A percentile compares a stretch with the other conserved stretches of the same genome.
These are phyloP conservation scores for Dothiorella sarmentorum DNA, from an alignment of 2,329 filamentous ascomycete species.

Conservation along the genomic window DNA sequence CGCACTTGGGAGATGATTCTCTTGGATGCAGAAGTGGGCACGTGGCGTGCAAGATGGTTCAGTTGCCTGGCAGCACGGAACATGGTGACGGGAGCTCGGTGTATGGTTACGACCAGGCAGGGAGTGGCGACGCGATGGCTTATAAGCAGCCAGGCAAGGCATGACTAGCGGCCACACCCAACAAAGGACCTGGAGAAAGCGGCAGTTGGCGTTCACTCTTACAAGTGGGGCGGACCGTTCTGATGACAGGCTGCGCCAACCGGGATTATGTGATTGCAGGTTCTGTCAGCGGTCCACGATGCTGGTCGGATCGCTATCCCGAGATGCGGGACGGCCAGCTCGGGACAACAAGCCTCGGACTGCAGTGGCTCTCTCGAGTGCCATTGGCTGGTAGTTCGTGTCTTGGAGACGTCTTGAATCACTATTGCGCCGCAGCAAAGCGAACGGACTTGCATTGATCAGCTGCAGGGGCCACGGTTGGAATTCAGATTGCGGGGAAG, in stretches of 20 bases:
- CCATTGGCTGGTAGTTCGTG: conserved; percentile 21
- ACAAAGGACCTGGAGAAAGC: conserved; percentile 21
- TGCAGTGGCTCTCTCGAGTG: conserved; percentile 24
- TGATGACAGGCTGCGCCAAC: too few species aligned
- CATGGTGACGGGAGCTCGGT: conserved; percentile 27
- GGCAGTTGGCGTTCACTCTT: neutral
- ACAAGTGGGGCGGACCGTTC: conserved; percentile 10
- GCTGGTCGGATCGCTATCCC: neutral
- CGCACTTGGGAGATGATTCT: conserved; percentile 28
- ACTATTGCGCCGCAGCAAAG: conserved; percentile 25
- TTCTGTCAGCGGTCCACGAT: neutral
- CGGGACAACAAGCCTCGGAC: neutral
- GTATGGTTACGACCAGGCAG: conserved; percentile 20
- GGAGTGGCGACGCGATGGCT: neutral
- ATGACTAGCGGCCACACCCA: neutral
- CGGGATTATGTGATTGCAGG: neutral
- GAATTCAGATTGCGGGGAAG: conserved; percentile 38
- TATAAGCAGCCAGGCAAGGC: neutral
- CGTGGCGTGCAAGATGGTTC: conserved; percentile 19
- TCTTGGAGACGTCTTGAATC: neutral
- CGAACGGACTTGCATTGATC: conserved; percentile 37
- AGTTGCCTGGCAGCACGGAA: conserved; percentile 30
- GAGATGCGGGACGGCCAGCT: conserved; percentile 15
- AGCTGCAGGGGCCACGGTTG: conserved; percentile 36
- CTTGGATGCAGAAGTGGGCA: conserved; percentile 30